phyloP scores from a whole-genome alignment of 768 basidiomycete genomes.

The Leucocoprinus leucothites region DNA sequence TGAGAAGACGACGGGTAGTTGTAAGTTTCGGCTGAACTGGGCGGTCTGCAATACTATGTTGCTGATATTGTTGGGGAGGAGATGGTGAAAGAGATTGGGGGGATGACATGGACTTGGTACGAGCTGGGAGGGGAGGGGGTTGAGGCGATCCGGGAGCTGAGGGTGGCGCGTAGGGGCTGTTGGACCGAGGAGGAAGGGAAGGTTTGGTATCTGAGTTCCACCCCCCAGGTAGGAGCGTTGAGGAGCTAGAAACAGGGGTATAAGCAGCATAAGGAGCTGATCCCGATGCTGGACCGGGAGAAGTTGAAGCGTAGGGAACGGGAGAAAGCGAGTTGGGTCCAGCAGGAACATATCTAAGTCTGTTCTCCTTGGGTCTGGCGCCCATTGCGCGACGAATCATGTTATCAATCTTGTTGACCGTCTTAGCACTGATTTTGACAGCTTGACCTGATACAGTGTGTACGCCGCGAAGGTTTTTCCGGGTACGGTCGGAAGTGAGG shows the following conservation, averaged over 20 bases:
- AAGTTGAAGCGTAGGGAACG: conserved; percentile 17
- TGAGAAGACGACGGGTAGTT: conserved; percentile 46
- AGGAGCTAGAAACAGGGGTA: background rate
- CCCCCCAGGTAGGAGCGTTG: background rate
- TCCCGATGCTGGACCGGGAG: conserved; percentile 14
- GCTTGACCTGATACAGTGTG: conserved; percentile 67
- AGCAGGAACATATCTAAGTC: conserved; percentile 17
- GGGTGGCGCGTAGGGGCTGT: background rate
- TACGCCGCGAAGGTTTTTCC: conserved; percentile 53
- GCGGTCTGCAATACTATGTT: conserved; percentile 25
- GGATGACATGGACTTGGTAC: background rate
- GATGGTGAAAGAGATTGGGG: conserved; percentile 7
- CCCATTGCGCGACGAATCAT: conserved; percentile 59
- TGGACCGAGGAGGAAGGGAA: conserved; percentile 8
- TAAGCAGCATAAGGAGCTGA: background rate
- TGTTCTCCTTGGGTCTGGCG: conserved; percentile 32
- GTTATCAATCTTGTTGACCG: conserved; percentile 55
- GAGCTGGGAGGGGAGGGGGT: conserved; percentile 6
- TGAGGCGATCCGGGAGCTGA: conserved; percentile 1
- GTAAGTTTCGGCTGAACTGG: conserved; percentile 37
- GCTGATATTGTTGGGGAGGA: background rate
- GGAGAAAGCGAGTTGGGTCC: conserved; percentile 5
- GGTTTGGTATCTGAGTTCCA: conserved; percentile 6
- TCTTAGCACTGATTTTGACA: conserved; percentile 62
- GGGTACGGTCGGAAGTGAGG: conserved; percentile 56